These are phyloP conservation scores for Rhodomyrtus psidioides DNA, from an alignment of 441 rosid genomes.

Conservation along the genomic window DNA sequence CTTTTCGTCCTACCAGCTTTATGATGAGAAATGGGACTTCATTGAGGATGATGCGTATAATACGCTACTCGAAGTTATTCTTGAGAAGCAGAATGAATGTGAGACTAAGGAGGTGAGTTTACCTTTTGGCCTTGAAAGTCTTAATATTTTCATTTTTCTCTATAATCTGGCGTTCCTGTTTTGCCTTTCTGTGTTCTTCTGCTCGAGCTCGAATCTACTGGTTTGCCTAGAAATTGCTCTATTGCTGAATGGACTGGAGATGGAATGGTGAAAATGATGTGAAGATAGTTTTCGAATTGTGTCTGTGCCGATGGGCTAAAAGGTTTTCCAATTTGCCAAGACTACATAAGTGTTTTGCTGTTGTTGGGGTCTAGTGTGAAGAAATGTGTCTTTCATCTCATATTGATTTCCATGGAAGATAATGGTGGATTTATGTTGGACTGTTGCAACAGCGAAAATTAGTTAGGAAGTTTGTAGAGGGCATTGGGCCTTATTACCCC, in stretches of 20 bases:
- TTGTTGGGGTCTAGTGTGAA: too few species aligned
- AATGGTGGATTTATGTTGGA: too few species aligned
- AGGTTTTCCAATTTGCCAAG: background rate
- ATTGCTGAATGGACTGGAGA: background rate
- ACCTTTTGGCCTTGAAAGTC: background rate
- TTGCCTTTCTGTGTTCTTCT: background rate
- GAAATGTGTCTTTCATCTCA: too few species aligned
- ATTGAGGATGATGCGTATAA: too few species aligned
- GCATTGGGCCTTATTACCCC: too few species aligned
- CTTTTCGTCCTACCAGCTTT: too few species aligned
- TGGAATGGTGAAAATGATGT: background rate
- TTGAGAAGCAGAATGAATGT: slow-evolving; percentile 9
- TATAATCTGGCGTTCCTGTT: background rate
- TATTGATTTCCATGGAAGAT: too few species aligned
- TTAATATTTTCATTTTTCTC: background rate
- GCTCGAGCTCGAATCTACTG: background rate
- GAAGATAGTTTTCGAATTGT: background rate
- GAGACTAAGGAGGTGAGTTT: background rate
- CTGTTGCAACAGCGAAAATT: too few species aligned
- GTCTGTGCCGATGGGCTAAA: background rate
- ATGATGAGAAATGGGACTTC: too few species aligned
- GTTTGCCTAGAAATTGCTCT: background rate
- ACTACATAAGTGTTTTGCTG: background rate
- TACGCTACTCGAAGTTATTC: slow-evolving; percentile 9
- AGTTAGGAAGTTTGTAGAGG: too few species aligned